Conservation (phyloP, 73 alveolate genomes). For the Uronychia setigera region DNA sequence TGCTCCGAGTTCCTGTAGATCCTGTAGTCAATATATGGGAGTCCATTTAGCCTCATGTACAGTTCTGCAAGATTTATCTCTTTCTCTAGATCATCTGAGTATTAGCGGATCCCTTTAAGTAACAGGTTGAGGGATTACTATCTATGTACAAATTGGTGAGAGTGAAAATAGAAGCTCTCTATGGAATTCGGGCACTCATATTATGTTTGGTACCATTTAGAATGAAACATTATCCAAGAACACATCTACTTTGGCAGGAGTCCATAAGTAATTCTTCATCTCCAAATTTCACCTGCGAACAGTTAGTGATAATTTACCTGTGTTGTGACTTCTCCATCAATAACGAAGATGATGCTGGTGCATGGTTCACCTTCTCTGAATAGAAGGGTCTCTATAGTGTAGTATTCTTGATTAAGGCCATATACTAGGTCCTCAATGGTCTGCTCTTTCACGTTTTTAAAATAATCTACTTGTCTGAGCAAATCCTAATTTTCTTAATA, state of each 20-base stretch:
- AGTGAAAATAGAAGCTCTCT: not conserved
- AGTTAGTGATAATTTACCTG: too few relatives aligned
- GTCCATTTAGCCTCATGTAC: slow-evolving; percentile 6
- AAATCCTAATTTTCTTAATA: not conserved
- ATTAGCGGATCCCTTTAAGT: not conserved
- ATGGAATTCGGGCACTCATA: not conserved
- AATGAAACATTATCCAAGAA: not conserved
- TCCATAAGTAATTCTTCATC: not conserved
- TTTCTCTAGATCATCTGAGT: not conserved
- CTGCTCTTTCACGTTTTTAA: not conserved
- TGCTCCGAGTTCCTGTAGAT: not conserved
- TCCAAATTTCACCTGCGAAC: not conserved
- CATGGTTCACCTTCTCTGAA: not conserved
- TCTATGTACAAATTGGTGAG: not conserved
- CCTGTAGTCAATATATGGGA: slow-evolving; percentile 32
- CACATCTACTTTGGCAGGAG: not conserved
- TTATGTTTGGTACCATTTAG: not conserved
- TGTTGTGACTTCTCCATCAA: not conserved
- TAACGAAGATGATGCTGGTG: not conserved
- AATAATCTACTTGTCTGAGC: not conserved
- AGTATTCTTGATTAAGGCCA: not conserved
- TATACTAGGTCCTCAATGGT: not conserved
- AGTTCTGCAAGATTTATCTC: not conserved
- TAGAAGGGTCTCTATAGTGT: not conserved
- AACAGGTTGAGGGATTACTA: not conserved